phyloP scores from a whole-genome alignment of 768 basidiomycete genomes.

The Calocybe gangraenosa region DNA sequence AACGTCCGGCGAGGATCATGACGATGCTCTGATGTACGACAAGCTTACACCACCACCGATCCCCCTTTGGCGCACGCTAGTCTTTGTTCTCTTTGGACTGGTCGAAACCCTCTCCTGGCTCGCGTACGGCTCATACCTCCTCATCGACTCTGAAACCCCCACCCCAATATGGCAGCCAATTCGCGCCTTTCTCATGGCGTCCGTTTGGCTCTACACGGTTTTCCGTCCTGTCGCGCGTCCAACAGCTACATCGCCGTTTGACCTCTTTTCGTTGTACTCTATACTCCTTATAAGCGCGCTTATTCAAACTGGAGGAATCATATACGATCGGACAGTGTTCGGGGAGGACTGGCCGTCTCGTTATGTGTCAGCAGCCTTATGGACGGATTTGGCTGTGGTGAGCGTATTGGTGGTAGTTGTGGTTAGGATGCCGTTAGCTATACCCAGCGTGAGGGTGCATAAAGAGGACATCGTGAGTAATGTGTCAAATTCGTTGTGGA shows the following conservation, averaged over 20 bases:
- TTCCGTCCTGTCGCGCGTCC: conserved; percentile 54
- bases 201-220: conserved; percentile 66
- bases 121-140: conserved; percentile 48
- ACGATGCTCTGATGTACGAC: conserved; percentile 16
- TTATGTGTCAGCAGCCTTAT: conserved; percentile 23
- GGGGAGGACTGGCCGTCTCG: conserved; percentile 37
- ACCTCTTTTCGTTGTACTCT: conserved; percentile 57
- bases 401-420: conserved; percentile 41
- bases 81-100: conserved; percentile 55
- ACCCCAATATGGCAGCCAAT: conserved; percentile 29
- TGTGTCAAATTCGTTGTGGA: neutral
- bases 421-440: conserved; percentile 57
- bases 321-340: conserved; percentile 47
- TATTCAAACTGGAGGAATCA: conserved; percentile 47
- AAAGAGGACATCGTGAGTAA: conserved; percentile 61
- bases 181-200: conserved; percentile 43
- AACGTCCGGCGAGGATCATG: conserved; percentile 17
- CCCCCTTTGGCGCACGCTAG: conserved; percentile 57
- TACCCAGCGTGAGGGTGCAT: conserved; percentile 53
- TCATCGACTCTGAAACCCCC: conserved; percentile 29
- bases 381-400: conserved; percentile 41
- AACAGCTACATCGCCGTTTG: conserved; percentile 54
- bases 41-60: conserved; percentile 17
- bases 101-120: conserved; percentile 57
- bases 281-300: conserved; percentile 40